Conservation (phyloP, 148 eudicot genomes). For the Silene uniflora region DNA sequence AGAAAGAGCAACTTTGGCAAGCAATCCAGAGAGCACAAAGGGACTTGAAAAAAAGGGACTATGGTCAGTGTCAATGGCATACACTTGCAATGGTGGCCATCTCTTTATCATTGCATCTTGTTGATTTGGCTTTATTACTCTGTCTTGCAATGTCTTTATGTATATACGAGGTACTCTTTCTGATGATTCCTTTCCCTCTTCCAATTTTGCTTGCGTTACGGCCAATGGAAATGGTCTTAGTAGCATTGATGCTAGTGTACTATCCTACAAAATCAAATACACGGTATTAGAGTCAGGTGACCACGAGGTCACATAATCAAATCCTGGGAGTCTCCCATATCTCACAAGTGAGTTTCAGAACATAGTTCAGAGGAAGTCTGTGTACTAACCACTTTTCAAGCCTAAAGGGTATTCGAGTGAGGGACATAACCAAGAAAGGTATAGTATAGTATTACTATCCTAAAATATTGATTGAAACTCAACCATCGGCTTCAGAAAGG, state of each 20-base stretch:
- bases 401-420: no score
- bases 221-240: slow-evolving; percentile 71
- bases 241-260: slow-evolving; percentile 58
- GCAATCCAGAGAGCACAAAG: slow-evolving; percentile 50
- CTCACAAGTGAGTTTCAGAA: no score
- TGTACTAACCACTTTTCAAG: no score
- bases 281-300: no score
- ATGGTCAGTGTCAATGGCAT: slow-evolving; percentile 65
- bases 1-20: slow-evolving; percentile 44
- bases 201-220: slow-evolving; percentile 30
- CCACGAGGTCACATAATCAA: no score
- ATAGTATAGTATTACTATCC: no score
- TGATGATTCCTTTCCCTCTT: slow-evolving; percentile 22
- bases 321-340: no score
- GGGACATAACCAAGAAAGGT: no score
- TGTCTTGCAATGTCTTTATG: slow-evolving; percentile 57
- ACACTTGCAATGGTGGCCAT: slow-evolving; percentile 65
- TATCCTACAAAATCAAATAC: slow-evolving; percentile 34
- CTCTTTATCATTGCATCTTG: slow-evolving; percentile 68
- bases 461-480: no score
- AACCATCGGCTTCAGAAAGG: no score
- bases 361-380: no score
- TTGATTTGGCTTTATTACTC: slow-evolving; percentile 51
- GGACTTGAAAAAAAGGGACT: slow-evolving; percentile 72
- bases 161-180: slow-evolving; percentile 50